A percentile compares a stretch with the other conserved stretches of the same genome.
phyloP scores from a whole-genome alignment of 768 basidiomycete genomes.

The Lentinula detonsa region DNA sequence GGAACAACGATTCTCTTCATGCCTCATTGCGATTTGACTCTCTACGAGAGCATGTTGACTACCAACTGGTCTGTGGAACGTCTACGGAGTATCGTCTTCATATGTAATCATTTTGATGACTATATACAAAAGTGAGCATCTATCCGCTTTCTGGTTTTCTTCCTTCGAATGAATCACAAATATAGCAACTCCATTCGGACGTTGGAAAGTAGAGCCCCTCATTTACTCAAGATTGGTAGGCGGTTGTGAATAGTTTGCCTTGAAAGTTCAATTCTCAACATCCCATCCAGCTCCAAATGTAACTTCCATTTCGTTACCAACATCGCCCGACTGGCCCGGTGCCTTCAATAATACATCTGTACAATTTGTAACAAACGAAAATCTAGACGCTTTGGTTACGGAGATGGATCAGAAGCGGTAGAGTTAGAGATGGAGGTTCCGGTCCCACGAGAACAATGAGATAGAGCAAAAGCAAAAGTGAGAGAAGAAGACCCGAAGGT shows the following conservation, averaged over 20 bases:
- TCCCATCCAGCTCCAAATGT: background rate
- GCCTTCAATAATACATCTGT: slow-evolving; percentile 2
- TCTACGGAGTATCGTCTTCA: background rate
- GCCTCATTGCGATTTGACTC: slow-evolving; percentile 1
- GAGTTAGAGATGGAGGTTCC: no score
- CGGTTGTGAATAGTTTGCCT: no score
- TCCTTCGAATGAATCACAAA: background rate
- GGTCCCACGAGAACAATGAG: no score
- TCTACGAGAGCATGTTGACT: background rate
- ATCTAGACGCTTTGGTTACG: background rate
- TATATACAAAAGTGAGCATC: slow-evolving; percentile 1
- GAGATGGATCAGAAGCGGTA: no score
- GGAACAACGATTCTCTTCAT: background rate
- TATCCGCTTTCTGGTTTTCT: background rate
- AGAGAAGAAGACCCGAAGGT: no score
- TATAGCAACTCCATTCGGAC: background rate
- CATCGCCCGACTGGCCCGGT: background rate
- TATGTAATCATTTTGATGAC: slow-evolving; percentile 2
- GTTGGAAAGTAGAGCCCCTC: background rate
- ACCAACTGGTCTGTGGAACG: background rate
- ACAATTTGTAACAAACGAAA: background rate
- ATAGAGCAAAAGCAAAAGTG: no score
- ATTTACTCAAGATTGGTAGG: background rate
- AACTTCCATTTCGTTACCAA: background rate
- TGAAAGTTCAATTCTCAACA: background rate